Evolutionary conservation across 768 basidiomycete genomes (phyloP).

Genomic region (Gautieria morchelliformis): DNA sequence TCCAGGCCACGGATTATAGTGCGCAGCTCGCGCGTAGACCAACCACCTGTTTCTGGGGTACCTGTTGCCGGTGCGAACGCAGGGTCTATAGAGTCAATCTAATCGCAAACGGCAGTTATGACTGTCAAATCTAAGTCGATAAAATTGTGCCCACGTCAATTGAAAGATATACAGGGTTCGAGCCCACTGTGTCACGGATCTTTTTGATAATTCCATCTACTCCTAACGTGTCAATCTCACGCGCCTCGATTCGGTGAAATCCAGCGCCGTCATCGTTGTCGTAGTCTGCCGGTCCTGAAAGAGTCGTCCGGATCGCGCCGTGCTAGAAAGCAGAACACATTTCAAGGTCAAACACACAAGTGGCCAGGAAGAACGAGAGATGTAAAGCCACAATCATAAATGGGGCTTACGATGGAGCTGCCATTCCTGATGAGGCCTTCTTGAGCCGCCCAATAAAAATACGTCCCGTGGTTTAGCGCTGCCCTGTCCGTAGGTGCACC

Average conservation of each 20-base stretch:
- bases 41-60: constrained; percentile 71
- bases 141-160: constrained; percentile 45
- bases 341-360: no score
- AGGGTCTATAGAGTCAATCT: constrained; percentile 77
- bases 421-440: constrained; percentile 75
- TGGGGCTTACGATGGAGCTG: constrained; percentile 71
- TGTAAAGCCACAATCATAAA: constrained; percentile 14
- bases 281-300: constrained; percentile 71
- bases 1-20: constrained; percentile 68
- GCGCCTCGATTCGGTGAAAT: constrained; percentile 74
- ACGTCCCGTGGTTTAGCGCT: constrained; percentile 79
- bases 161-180: constrained; percentile 66
- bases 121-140: not conserved
- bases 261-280: constrained; percentile 69
- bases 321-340: constrained; percentile 33
- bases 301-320: constrained; percentile 78
- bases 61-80: constrained; percentile 78
- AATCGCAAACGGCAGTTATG: not conserved
- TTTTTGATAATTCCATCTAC: constrained; percentile 66
- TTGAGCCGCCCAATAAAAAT: constrained; percentile 83
- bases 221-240: constrained; percentile 79
- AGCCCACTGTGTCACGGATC: constrained; percentile 70
- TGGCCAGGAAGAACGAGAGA: constrained; percentile 9
- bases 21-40: constrained; percentile 76
- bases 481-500: constrained; percentile 64